Percentiles rank a stretch among this genome's conserved stretches.
These are phyloP conservation scores for Epicoccum nigrum DNA, from an alignment of 2,329 filamentous ascomycete species.

Conservation along the genomic window DNA sequence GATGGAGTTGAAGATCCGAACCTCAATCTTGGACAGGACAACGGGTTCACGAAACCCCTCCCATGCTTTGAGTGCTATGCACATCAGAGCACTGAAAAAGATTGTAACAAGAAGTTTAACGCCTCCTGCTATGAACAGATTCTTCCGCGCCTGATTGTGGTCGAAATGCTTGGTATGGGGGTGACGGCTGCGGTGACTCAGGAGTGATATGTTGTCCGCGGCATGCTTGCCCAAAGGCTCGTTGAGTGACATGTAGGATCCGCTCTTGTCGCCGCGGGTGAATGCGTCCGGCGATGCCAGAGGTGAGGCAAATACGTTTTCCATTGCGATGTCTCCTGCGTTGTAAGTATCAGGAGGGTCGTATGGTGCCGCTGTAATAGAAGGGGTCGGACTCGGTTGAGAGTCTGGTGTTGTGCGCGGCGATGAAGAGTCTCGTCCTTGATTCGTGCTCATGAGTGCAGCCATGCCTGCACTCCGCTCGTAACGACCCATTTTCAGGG, in stretches of 20 bases:
- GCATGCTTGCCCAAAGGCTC: slow-evolving; percentile 23
- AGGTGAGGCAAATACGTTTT: slow-evolving; percentile 29
- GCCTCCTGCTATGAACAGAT: slow-evolving; percentile 35
- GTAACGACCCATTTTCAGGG: slow-evolving; percentile 1
- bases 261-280: slow-evolving; percentile 20
- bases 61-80: slow-evolving; percentile 35
- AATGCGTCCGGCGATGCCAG: slow-evolving; percentile 24
- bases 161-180: slow-evolving; percentile 38
- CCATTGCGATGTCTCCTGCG: slow-evolving; percentile 31
- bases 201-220: slow-evolving; percentile 28
- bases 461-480: slow-evolving; percentile 5
- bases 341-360: slow-evolving; percentile 24
- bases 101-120: slow-evolving; percentile 37
- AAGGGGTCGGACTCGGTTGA: neutral
- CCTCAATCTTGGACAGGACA: slow-evolving; percentile 35
- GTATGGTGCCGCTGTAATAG: slow-evolving; percentile 19
- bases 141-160: slow-evolving; percentile 39
- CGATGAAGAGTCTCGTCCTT: slow-evolving; percentile 1
- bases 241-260: slow-evolving; percentile 28
- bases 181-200: slow-evolving; percentile 15
- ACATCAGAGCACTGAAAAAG: slow-evolving; percentile 39
- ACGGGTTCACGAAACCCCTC: slow-evolving; percentile 33
- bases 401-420: slow-evolving; percentile 1
- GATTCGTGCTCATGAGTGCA: slow-evolving; percentile 8
- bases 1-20: slow-evolving; percentile 43